phyloP scores from a whole-genome alignment of 192 early-diverging fungal genomes.

The Rhizophlyctis rosea region DNA sequence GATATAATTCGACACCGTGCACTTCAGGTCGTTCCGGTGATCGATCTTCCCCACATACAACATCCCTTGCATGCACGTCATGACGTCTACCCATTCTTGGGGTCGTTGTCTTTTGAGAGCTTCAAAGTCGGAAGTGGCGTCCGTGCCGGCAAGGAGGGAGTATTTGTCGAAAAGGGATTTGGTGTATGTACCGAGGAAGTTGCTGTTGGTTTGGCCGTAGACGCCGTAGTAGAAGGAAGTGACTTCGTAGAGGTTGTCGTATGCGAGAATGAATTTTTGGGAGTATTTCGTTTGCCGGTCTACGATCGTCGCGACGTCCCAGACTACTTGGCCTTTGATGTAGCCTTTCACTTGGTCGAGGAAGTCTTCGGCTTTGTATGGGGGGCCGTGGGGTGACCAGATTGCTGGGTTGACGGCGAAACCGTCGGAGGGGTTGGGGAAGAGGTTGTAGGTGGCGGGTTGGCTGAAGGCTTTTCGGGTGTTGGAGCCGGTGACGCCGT shows the following conservation, averaged over 20 bases:
- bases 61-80: slow-evolving; percentile 71
- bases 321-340: slow-evolving; percentile 42
- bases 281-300: neutral
- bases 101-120: slow-evolving; percentile 15
- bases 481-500: neutral
- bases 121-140: slow-evolving; percentile 24
- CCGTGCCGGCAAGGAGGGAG: slow-evolving; percentile 11
- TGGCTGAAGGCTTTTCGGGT: slow-evolving; percentile 5
- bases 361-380: slow-evolving; percentile 19
- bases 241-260: slow-evolving; percentile 46
- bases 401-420: neutral
- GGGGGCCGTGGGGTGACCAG: neutral
- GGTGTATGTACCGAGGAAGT: slow-evolving; percentile 25
- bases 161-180: slow-evolving; percentile 10
- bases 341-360: slow-evolving; percentile 15
- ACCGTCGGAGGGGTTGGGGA: slow-evolving; percentile 2
- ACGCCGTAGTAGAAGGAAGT: slow-evolving; percentile 20
- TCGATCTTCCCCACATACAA: slow-evolving; percentile 86
- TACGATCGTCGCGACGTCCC: slow-evolving; percentile 18
- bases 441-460: slow-evolving; percentile 29
- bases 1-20: slow-evolving; percentile 82
- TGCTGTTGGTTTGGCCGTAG: slow-evolving; percentile 8
- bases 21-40: slow-evolving; percentile 74
- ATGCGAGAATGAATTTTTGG: slow-evolving; percentile 23
- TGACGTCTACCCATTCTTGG: slow-evolving; percentile 15